A percentile compares a stretch with the other conserved stretches of the same genome.
Evolutionary conservation across 129 eudicot species (phyloP).

Genomic region (Pulicaria dysenterica): DNA sequence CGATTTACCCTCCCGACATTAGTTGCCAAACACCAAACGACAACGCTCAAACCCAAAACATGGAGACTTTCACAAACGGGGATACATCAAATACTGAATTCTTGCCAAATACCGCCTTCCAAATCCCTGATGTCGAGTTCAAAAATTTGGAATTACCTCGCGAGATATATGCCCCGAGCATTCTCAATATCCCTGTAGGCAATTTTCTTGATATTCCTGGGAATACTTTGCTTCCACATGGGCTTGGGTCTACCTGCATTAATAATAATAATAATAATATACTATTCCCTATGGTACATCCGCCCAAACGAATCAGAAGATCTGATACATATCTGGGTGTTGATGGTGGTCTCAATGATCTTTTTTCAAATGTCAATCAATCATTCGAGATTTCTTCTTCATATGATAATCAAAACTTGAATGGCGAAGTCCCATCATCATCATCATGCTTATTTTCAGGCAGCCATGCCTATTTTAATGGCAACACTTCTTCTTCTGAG

Average conservation of each 20-base stretch:
- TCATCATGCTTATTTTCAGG: conserved; percentile 52
- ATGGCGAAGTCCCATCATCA: conserved; percentile 34
- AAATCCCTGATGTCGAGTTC: conserved; percentile 59
- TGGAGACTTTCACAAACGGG: conserved; percentile 43
- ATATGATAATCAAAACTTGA: conserved; percentile 38
- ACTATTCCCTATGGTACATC: conserved; percentile 40
- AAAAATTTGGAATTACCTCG: conserved; percentile 43
- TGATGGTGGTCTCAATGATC: conserved; percentile 39
- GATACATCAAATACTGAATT: conserved; percentile 43
- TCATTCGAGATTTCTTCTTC: conserved; percentile 45
- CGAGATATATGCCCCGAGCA: conserved; percentile 32
- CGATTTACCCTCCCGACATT: conserved; percentile 81
- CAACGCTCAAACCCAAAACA: conserved; percentile 52
- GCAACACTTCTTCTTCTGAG: conserved; percentile 86
- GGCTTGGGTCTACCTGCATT: conserved; percentile 44
- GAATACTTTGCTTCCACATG: conserved; percentile 44
- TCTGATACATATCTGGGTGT: conserved; percentile 34
- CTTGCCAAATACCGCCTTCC: conserved; percentile 42
- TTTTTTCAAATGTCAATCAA: conserved; percentile 37
- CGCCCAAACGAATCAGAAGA: conserved; percentile 52
- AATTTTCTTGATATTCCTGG: conserved; percentile 56
- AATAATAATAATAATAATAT: conserved; percentile 32
- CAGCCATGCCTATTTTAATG: conserved; percentile 91
- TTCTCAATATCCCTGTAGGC: conserved; percentile 46
- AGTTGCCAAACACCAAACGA: conserved; percentile 51